phyloP scores from a whole-genome alignment of 2,329 filamentous ascomycete species.

The Ophiocordyceps camponoti-leonardi region DNA sequence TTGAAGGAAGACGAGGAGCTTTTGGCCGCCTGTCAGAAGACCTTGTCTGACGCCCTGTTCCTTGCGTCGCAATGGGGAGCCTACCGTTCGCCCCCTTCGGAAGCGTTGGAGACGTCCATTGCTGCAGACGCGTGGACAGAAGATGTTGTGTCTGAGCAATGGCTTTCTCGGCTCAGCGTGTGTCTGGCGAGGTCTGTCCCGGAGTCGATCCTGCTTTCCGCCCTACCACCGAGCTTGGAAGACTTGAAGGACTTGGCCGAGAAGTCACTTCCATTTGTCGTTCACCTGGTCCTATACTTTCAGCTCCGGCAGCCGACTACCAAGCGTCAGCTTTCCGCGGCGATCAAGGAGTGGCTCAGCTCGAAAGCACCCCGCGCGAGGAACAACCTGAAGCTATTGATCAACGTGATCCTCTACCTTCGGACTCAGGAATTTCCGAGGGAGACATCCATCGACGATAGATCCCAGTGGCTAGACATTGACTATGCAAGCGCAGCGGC shows the following conservation, averaged over 20 bases:
- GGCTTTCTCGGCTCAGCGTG: conserved; percentile 45
- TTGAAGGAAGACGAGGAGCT: conserved; percentile 28
- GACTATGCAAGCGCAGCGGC: conserved; percentile 53
- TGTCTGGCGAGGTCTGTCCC: conserved; percentile 41
- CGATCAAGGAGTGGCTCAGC: conserved; percentile 47
- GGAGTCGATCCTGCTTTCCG: conserved; percentile 50
- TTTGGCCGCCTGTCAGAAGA: conserved; percentile 30
- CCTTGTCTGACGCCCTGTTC: conserved; percentile 32
- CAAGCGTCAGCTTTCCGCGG: conserved; percentile 46
- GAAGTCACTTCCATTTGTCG: conserved; percentile 62
- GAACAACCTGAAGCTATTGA: conserved; percentile 52
- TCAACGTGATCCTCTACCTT: conserved; percentile 76
- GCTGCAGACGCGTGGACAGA: conserved; percentile 12
- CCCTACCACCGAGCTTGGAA: conserved; percentile 48
- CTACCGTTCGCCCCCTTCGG: conserved; percentile 38
- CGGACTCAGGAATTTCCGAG: conserved; percentile 58
- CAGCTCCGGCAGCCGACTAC: conserved; percentile 45
- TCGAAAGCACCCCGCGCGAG: conserved; percentile 20
- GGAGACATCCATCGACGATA: conserved; percentile 64
- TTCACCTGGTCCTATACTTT: conserved; percentile 62
- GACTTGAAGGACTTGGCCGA: conserved; percentile 54
- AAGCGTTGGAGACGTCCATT: conserved; percentile 11
- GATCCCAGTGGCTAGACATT: conserved; percentile 71
- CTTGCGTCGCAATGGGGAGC: conserved; percentile 38
- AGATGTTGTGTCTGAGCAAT: conserved; percentile 28